A percentile compares a stretch with the other conserved stretches of the same genome.
These are phyloP conservation scores for Aphanomyces cochlioides DNA, from an alignment of 352 stramenopile genomes.

Conservation along the genomic window DNA sequence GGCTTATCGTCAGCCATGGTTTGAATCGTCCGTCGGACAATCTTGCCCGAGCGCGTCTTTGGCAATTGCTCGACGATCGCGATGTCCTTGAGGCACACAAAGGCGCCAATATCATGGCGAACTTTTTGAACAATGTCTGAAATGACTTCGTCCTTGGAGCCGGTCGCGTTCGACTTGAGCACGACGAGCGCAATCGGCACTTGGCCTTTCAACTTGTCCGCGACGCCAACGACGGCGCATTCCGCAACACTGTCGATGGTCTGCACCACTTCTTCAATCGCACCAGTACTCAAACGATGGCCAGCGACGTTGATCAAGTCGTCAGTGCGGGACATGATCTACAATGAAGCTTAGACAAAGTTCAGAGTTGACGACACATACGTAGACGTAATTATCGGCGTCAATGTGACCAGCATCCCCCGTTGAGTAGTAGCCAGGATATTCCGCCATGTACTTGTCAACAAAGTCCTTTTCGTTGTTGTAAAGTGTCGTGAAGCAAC, in stretches of 20 bases:
- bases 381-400: constrained; percentile 87
- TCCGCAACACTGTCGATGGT: constrained; percentile 81
- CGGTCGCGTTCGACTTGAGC: constrained; percentile 42
- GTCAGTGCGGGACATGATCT: constrained; percentile 89
- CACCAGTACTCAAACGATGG: constrained; percentile 82
- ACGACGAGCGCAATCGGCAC: constrained; percentile 46
- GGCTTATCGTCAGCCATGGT: constrained; percentile 43
- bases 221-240: constrained; percentile 68
- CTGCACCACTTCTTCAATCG: constrained; percentile 87
- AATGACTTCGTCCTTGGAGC: constrained; percentile 38
- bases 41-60: constrained; percentile 54
- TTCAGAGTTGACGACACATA: constrained; percentile 31
- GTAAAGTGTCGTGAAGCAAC: constrained; percentile 78
- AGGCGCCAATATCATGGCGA: constrained; percentile 49
- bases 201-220: constrained; percentile 46
- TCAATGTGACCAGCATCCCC: constrained; percentile 86
- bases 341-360: background rate
- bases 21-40: constrained; percentile 54
- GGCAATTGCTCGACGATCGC: constrained; percentile 44
- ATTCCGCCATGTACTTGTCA: constrained; percentile 74
- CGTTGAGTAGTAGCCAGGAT: constrained; percentile 87
- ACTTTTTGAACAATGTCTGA: constrained; percentile 37
- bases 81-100: constrained; percentile 49
- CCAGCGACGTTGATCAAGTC: constrained; percentile 90
- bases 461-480: constrained; percentile 82